Base-by-base conservation (phyloP, 2,329 filamentous ascomycete species). In the Knoxdaviesia proteae region DNA sequence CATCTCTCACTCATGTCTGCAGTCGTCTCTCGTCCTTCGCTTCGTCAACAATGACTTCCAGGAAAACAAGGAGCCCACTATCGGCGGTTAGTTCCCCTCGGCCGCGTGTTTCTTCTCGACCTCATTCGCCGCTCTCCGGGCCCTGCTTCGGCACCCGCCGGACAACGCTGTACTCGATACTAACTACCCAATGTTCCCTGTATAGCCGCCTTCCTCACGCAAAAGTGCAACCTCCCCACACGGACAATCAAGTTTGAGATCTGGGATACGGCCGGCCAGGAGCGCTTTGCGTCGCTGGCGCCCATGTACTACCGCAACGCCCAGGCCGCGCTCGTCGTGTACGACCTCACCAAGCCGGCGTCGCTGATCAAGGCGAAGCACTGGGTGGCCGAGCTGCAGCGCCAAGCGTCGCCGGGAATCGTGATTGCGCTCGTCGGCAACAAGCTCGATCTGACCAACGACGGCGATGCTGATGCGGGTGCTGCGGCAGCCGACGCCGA, bases 31-130 rank as follows among this genome's bases (percentile, higher is more conserved):
- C 46, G 90, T 98, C 49, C 73, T 98, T 58, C 84, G 90, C 56
- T 98, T 98, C 63, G 90, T 98, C 58, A 96, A 96, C 71, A 90
- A 98, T 65, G 88, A 96, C 63, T 98, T 98, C 56, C 90, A 98
- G 68, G 90, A 96, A 65, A 96, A 96, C 65, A 96, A 96, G 69
- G 90, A 98, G 61, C 90, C 90, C 48, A 98, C 90, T 50, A 98
- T 98, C 63, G 90, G 90, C 70, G 86, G 86, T 92, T 71, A 50
- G 71, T 61, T 37, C 42, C 38, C 38, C 37, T 44, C 41, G 34
- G 11, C 32, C 32, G 20, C 34, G 31, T 11, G 38, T 31, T 40
- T 29, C 10, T 41, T 30, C 42, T 33, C 31, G n/a, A 5, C 6
- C 10, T 7, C 31, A 34, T 35, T 38, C 10, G 30, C 7, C 37